Evolutionary conservation across 352 stramenopile species (phyloP), one percentile per base, ranked within the genome.

Genomic region (Phytopythium helicoides): DNA sequence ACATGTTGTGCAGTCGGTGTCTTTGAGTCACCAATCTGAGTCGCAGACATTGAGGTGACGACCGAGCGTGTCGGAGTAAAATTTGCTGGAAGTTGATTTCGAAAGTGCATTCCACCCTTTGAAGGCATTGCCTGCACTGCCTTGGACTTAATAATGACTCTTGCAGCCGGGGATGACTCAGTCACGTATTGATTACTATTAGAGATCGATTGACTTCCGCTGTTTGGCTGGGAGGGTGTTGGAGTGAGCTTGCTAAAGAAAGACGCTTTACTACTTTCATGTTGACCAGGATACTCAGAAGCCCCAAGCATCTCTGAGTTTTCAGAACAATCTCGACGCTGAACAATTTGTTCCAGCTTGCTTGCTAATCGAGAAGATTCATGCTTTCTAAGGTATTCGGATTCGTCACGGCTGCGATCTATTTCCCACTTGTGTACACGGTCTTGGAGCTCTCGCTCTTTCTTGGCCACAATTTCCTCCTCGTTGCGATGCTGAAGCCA

Each of bases 71-170:
- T 64, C 3, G 69, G 73, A 1, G 75, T 73, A 56, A 86, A 91
- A 44, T 88, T 88, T 3, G 73, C 23, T 11, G 81, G 81, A 16
- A 91, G 52, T 9, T 81, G 71, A 38, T 91, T 91, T 35, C 81
- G 76, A 47, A 85, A 91, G 38, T 88, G 81, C 81, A 91, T 89
- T 6, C 78, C 80, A 31, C 73, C 73, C 5, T 49, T 53, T 44
- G 49, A 45, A 8, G 22, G 52, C 8, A n/a, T 38, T 35, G 25
- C 23, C 3, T 49, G 47, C 10, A 57, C 28, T 19, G 73, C 80
- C 47, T 56, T 70, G 15, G 45, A 71, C 42, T 71, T 78, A 26
- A 71, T 70, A 16, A 73, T 39, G 22, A 64, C 58, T 28, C 28
- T 33, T 33, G 28, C 28, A 9, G 28, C 28, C 59, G 54, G 39